Conservation (phyloP, 1,284 basidiomycete species). For the Anthracocystis setariae region DNA sequence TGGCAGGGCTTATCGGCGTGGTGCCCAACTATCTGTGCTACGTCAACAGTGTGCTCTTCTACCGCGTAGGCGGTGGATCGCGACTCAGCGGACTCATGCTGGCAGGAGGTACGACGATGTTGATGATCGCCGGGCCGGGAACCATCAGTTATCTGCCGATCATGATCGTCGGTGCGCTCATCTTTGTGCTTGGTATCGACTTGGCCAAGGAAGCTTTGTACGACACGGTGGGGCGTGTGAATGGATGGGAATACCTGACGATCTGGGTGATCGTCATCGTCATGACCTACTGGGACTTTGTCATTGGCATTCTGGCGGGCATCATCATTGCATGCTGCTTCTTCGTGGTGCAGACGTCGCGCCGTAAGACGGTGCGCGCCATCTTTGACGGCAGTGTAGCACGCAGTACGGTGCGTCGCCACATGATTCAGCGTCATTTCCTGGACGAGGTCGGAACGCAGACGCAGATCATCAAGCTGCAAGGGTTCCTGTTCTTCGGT, state of each 20-base stretch:
- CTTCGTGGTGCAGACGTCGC: slow-evolving; percentile 94
- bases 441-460: slow-evolving; percentile 90
- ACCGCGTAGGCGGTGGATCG: slow-evolving; percentile 89
- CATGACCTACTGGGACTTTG: slow-evolving; percentile 79
- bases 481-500: slow-evolving; percentile 94
- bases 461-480: slow-evolving; percentile 87
- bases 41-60: slow-evolving; percentile 72
- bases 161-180: slow-evolving; percentile 77
- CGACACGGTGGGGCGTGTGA: slow-evolving; percentile 89
- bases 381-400: slow-evolving; percentile 65
- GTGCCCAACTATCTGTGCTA: slow-evolving; percentile 73
- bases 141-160: slow-evolving; percentile 64
- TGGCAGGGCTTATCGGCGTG: slow-evolving; percentile 81
- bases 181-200: slow-evolving; percentile 94
- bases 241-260: slow-evolving; percentile 70
- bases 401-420: slow-evolving; percentile 88
- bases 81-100: slow-evolving; percentile 86
- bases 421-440: slow-evolving; percentile 86
- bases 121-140: slow-evolving; percentile 84
- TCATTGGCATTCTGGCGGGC: slow-evolving; percentile 90
- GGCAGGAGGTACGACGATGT: slow-evolving; percentile 77
- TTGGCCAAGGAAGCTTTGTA: slow-evolving; percentile 91
- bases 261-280: slow-evolving; percentile 75
- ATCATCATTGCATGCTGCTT: slow-evolving; percentile 92
- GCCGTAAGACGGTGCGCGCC: slow-evolving; percentile 68